These are phyloP conservation scores for Populus hybrid DNA, from an alignment of 441 rosid genomes.

Conservation along the genomic window DNA sequence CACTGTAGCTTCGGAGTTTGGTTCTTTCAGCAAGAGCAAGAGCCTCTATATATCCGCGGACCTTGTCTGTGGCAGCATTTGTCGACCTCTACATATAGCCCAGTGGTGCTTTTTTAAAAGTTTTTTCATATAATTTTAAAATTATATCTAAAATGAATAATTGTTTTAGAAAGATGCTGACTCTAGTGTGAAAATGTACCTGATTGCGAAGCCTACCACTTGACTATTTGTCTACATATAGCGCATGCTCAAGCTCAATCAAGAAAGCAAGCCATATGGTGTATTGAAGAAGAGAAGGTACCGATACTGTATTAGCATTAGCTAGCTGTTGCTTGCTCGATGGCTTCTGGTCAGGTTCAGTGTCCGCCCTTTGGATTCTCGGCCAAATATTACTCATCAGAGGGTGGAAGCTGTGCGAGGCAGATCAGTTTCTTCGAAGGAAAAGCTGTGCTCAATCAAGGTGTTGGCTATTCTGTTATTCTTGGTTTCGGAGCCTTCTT, in stretches of 20 bases:
- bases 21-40: background rate
- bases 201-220: background rate
- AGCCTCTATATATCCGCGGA: background rate
- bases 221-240: background rate
- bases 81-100: background rate
- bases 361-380: constrained; percentile 85
- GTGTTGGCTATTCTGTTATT: constrained; percentile 77
- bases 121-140: too few relatives aligned
- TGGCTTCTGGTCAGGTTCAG: constrained; percentile 15
- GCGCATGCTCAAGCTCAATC: background rate
- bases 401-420: constrained; percentile 49
- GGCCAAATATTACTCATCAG: constrained; percentile 47
- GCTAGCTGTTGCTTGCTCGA: background rate
- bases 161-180: background rate
- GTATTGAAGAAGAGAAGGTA: background rate
- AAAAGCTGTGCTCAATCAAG: constrained; percentile 66
- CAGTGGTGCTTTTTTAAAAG: background rate
- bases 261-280: background rate
- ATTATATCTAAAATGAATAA: too few relatives aligned
- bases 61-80: background rate
- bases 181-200: background rate
- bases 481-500: constrained; percentile 95
- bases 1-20: background rate
- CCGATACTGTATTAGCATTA: background rate
- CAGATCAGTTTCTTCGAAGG: constrained; percentile 69